Evolutionary conservation across 768 basidiomycete species (phyloP), one percentile per base, ranked within the genome.

Genomic region (Pleurotus platypus): DNA sequence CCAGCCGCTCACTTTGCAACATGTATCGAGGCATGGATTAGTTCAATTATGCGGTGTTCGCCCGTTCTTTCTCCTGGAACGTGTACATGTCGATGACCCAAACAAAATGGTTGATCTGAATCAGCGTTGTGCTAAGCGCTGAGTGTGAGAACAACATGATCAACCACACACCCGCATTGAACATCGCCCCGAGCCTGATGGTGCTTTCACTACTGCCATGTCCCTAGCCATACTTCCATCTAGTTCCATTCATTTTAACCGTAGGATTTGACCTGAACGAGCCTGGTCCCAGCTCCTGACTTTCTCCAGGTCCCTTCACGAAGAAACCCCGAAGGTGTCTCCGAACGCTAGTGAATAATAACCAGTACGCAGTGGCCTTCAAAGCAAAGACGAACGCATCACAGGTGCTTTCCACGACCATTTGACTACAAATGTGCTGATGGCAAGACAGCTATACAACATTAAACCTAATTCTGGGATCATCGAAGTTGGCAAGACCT

Each of bases 321-420:
- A 40, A 53, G 39, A 53, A 53, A 39, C 51, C 38, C 8, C 38
- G 39, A 37, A 42, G 24, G 22, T 53, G 51, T 22, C 38, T 53
- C 27, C 38, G 38, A 12, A 53, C 51, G 27, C 37, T 53, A n/a
- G 39, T 39, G 13, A 53, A 53, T 22, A 53, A 53, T 42, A 53
- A 53, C 27, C 13, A n/a, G 4, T 39, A 53, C 22, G 24, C 51
- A 7, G 38, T 53, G 12, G 51, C 51, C 7, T 53, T 53, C 38
- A 53, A 53, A 30, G 51, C 51, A 39, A 53, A 53, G 51, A 53
- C 51, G 37, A 53, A 53, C 22, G 51, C 51, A 4, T 20, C 51
- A 24, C 30, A 40, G 51, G 51, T 53, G 37, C 13, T 48, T 9
- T 20, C 46, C 24, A 8, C 13, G 20, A 15, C 16, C 18, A 20